phyloP scores from a whole-genome alignment of 1,139 yeast species.

The Meyerozyma elateridarum region DNA sequence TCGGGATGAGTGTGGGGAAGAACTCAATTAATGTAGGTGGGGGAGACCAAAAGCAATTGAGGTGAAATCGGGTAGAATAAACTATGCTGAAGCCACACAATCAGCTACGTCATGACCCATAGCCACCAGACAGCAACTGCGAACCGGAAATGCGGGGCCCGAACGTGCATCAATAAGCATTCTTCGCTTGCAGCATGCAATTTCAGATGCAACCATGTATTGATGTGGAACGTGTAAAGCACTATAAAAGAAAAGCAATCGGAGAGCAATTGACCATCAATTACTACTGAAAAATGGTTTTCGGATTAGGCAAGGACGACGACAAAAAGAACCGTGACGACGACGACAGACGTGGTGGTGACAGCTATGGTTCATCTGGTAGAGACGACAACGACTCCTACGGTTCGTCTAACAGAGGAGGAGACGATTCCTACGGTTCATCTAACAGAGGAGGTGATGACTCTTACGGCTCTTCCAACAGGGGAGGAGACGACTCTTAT shows the following conservation, averaged over 20 bases:
- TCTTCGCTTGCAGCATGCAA: conserved; percentile 2
- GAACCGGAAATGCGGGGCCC: conserved; percentile 2
- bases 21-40: too few species aligned
- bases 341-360: conserved; percentile 5
- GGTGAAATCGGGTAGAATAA: too few species aligned
- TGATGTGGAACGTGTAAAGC: not conserved
- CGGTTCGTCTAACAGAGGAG: conserved; percentile 17
- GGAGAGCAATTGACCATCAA: too few species aligned
- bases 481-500: conserved; percentile 11
- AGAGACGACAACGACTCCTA: conserved; percentile 13
- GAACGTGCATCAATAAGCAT: conserved; percentile 3
- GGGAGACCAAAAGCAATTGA: too few species aligned
- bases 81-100: too few species aligned
- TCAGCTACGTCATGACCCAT: too few species aligned
- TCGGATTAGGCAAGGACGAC: conserved; percentile 24
- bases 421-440: conserved; percentile 15
- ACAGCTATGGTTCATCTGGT: conserved; percentile 6
- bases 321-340: conserved; percentile 11
- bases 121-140: too few species aligned
- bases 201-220: conserved; percentile 3
- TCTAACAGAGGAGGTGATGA: conserved; percentile 6
- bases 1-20: too few species aligned
- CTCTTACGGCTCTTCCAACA: conserved; percentile 10
- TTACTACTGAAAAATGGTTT: conserved; percentile 19
- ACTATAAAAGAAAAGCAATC: conserved; percentile 1